Evolutionary conservation across 768 basidiomycete genomes (phyloP), one percentile per base, ranked within the genome.

Genomic region (Agaricus bisporus): DNA sequence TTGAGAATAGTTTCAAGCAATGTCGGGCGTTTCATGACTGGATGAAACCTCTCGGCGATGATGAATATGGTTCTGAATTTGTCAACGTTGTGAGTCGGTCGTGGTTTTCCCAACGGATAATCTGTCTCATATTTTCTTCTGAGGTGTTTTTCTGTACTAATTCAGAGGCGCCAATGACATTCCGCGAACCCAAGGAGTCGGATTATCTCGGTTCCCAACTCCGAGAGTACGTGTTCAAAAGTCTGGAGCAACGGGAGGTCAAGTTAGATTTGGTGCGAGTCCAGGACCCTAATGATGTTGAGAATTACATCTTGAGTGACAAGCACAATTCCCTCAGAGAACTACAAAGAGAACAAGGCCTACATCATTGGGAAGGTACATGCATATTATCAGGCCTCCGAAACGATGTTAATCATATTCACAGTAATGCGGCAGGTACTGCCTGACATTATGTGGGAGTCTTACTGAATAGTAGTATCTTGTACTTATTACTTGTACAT

Each of bases 1-100:
- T 98, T 2, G 69, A 81, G 55, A 69, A 74, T 41, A 77, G 74
- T n/a, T 95, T 97, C 66, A 74, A 75, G 7, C 78, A 81, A 59
- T 98, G 95, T 63, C 81, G 92, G 18, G 85, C 78, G 2, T 94
- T 95, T 72, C 85, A 88, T 56, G 95, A 98, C 66, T 68, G 73
- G 5, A 66, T 81, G 15, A 71, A 68, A 12, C 55, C 64, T 3
- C 61, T 81, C 6, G 61, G 72, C 0, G 73, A 78, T 17, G 77
- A 83, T 44, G 68, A 79, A 58, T 68, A 76, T 42, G 64, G 70
- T 36, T 65, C 71, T 1, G 78, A 81, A 25, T 82, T 88, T 63
- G 70, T 85, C 49, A 95, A 95, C 64, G 78, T 92, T 73, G 91
- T 92, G 56, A 48, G 77, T 70, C 9, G 45, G 37, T n/a, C n/a